phyloP scores from a whole-genome alignment of 2,329 filamentous ascomycete genomes.

The Xylariaceae sp. region DNA sequence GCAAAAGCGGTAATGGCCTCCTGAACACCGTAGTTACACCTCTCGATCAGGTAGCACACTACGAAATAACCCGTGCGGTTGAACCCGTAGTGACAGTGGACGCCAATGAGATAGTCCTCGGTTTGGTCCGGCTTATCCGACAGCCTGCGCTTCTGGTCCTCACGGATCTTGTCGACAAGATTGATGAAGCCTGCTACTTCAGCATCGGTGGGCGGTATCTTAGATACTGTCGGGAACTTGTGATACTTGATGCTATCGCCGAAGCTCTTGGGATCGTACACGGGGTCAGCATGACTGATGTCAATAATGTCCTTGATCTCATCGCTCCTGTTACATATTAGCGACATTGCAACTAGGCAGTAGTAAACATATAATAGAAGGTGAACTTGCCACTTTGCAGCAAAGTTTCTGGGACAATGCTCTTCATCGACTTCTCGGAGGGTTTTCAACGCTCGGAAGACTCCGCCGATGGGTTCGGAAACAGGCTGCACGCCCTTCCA shows the following conservation, averaged over 20 bases:
- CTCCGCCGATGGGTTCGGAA: constrained; percentile 67
- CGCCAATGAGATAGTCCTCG: constrained; percentile 58
- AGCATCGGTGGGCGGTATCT: constrained; percentile 65
- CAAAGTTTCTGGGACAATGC: constrained; percentile 72
- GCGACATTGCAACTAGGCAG: not conserved
- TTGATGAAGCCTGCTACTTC: constrained; percentile 52
- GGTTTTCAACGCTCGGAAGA: constrained; percentile 90
- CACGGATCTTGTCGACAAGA: constrained; percentile 55
- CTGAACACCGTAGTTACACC: constrained; percentile 63
- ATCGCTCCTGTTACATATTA: constrained; percentile 55
- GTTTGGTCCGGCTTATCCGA: constrained; percentile 38
- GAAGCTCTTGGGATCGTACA: constrained; percentile 73
- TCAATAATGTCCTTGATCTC: constrained; percentile 75
- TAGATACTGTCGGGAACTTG: constrained; percentile 89
- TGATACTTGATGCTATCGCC: constrained; percentile 67
- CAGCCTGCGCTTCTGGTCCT: constrained; percentile 45
- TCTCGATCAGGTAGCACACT: constrained; percentile 83
- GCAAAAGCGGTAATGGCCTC: constrained; percentile 78
- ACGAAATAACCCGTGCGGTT: constrained; percentile 92
- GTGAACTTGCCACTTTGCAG: constrained; percentile 27
- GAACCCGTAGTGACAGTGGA: constrained; percentile 95
- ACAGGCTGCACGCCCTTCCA: constrained; percentile 79
- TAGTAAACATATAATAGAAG: not conserved
- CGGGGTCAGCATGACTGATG: constrained; percentile 83
- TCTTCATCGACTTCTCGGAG: constrained; percentile 80